Conservation (phyloP, 2,329 filamentous ascomycete genomes). For the Neofusicoccum kwambonambiense region DNA sequence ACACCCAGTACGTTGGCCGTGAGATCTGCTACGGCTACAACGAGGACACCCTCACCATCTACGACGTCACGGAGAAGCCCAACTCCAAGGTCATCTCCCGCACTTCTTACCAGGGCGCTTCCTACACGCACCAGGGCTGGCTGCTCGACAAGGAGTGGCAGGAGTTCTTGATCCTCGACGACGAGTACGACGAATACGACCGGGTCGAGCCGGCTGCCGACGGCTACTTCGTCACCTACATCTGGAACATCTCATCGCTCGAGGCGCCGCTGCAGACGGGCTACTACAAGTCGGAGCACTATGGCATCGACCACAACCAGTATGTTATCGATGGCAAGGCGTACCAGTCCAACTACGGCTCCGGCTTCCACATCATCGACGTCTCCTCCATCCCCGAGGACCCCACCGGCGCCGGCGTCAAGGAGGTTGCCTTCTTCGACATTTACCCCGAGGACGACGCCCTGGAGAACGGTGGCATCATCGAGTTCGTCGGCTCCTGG, state of each 20-base stretch:
- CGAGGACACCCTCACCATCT: conserved; percentile 53
- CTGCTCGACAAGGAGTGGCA: conserved; percentile 43
- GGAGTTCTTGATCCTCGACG: conserved; percentile 38
- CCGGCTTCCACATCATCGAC: conserved; percentile 43
- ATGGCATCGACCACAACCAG: conserved; percentile 49
- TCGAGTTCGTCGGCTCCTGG: conserved; percentile 47
- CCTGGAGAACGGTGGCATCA: conserved; percentile 35
- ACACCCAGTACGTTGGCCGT: conserved; percentile 46
- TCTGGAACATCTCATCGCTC: conserved; percentile 39
- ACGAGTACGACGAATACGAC: conserved; percentile 42
- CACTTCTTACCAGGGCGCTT: conserved; percentile 57
- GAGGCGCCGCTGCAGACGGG: conserved; percentile 41
- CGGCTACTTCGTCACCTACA: conserved; percentile 40
- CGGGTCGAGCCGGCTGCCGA: conserved; percentile 32
- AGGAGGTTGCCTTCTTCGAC: conserved; percentile 45
- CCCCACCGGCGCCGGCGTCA: conserved; percentile 41
- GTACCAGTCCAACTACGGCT: conserved; percentile 47
- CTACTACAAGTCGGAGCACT: conserved; percentile 39
- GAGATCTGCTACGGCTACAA: conserved; percentile 61
- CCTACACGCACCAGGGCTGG: conserved; percentile 60
- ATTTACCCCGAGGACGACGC: conserved; percentile 46
- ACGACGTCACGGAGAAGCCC: conserved; percentile 53
- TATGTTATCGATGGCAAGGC: conserved; percentile 44
- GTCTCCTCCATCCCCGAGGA: conserved; percentile 42
- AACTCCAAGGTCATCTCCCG: conserved; percentile 49